Percentiles rank a stretch among this genome's conserved stretches.
phyloP scores from a whole-genome alignment of 2,329 filamentous ascomycete genomes.

The Sclerotinia glacialis region DNA sequence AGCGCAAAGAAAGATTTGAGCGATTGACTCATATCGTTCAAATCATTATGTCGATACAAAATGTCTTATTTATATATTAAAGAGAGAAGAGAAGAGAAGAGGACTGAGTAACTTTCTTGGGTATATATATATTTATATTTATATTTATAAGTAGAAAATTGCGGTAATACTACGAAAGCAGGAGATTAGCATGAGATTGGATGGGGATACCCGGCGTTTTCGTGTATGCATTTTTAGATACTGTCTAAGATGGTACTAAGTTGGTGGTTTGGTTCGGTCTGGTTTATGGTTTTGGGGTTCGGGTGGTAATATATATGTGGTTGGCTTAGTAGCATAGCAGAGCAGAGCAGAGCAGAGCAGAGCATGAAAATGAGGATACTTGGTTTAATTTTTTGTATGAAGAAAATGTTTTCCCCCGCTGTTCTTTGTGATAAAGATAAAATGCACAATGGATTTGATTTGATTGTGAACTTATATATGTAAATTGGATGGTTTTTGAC shows the following conservation, averaged over 20 bases:
- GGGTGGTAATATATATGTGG: conserved; percentile 7
- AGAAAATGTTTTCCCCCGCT: no score
- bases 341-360: not conserved
- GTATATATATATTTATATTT: no score
- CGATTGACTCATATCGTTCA: conserved; percentile 5
- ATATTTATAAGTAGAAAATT: not conserved
- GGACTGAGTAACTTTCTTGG: not conserved
- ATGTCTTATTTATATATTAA: not conserved
- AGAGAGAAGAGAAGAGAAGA: not conserved
- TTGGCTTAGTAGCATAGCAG: not conserved
- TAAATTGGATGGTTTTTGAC: no score
- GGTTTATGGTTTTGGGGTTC: not conserved
- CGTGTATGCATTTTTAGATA: not conserved
- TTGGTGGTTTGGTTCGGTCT: not conserved
- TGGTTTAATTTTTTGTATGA: not conserved
- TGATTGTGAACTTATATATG: not conserved
- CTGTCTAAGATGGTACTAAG: not conserved
- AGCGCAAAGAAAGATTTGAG: conserved; percentile 18
- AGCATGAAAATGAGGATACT: not conserved
- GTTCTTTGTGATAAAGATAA: no score
- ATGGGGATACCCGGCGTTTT: conserved; percentile 18
- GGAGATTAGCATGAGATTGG: conserved; percentile 13
- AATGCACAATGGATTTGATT: not conserved
- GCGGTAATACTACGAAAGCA: conserved; percentile 2
- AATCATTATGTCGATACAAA: not conserved